These are phyloP conservation scores for Alternaria ventricosa DNA, from an alignment of 2,329 filamentous ascomycete genomes.

Conservation along the genomic window DNA sequence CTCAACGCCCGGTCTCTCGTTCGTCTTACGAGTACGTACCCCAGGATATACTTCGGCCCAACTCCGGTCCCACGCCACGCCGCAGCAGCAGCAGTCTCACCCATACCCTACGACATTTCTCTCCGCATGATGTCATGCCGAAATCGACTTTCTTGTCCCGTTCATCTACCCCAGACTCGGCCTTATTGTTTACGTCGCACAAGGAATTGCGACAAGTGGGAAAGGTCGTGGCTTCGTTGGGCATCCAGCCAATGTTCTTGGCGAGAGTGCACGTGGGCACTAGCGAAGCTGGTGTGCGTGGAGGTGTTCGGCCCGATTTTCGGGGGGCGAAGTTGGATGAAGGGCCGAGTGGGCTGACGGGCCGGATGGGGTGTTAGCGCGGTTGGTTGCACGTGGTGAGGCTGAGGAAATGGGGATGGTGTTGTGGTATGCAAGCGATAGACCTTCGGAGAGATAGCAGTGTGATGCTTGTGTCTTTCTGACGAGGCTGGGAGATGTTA, in stretches of 20 bases:
- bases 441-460: neutral
- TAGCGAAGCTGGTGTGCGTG: neutral
- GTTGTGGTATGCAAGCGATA: neutral
- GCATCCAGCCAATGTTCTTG: neutral
- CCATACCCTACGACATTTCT: neutral
- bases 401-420: neutral
- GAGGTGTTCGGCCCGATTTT: neutral
- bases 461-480: neutral
- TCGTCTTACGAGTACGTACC: neutral
- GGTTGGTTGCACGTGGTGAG: neutral
- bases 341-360: neutral
- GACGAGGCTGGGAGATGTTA: neutral
- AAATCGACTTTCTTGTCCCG: neutral
- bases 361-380: neutral
- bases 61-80: neutral
- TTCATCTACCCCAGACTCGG: neutral
- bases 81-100: neutral
- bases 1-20: neutral
- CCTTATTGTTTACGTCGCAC: neutral
- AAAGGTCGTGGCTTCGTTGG: neutral
- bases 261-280: neutral
- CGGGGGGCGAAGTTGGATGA: neutral
- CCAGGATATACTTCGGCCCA: neutral
- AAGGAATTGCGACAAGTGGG: neutral
- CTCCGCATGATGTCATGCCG: neutral